Conservation (phyloP, 768 basidiomycete species). For the Mycena albidolilacea region DNA sequence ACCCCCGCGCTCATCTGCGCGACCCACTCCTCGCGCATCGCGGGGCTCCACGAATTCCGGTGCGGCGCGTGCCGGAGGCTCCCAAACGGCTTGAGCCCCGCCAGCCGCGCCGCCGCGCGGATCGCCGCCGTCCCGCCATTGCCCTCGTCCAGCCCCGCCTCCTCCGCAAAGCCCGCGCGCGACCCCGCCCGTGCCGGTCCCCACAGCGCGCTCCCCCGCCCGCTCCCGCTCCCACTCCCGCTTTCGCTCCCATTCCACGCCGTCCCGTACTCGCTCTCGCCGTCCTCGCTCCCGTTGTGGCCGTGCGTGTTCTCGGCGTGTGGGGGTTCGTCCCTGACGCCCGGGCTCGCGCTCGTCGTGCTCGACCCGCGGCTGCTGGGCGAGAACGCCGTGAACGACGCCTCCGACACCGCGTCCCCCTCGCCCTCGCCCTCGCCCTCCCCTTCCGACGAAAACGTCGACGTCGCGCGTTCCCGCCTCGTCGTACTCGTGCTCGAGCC, state of each 20-base stretch:
- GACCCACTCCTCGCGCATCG: constrained; percentile 18
- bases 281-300: not conserved
- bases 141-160: not conserved
- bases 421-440: constrained; percentile 5
- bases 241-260: not conserved
- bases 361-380: constrained; percentile 43
- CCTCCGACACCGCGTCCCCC: constrained; percentile 35
- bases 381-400: constrained; percentile 40
- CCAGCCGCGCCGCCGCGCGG: constrained; percentile 66
- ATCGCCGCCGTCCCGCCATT: constrained; percentile 57
- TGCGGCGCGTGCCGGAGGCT: constrained; percentile 33
- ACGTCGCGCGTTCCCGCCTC: constrained; percentile 16
- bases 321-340: not conserved
- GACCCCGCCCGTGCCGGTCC: not conserved
- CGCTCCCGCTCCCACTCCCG: not conserved
- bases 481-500: constrained; percentile 15
- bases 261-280: constrained; percentile 11
- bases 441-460: constrained; percentile 17
- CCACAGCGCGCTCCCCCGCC: not conserved
- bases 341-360: constrained; percentile 30
- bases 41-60: constrained; percentile 40
- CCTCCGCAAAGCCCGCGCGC: not conserved
- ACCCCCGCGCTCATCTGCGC: constrained; percentile 19
- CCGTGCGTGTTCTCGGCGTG: not conserved
- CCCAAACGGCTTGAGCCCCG: constrained; percentile 62